These are phyloP conservation scores for Rhodotorula sp. DNA, from an alignment of 1,284 basidiomycete species.

Conservation along the genomic window DNA sequence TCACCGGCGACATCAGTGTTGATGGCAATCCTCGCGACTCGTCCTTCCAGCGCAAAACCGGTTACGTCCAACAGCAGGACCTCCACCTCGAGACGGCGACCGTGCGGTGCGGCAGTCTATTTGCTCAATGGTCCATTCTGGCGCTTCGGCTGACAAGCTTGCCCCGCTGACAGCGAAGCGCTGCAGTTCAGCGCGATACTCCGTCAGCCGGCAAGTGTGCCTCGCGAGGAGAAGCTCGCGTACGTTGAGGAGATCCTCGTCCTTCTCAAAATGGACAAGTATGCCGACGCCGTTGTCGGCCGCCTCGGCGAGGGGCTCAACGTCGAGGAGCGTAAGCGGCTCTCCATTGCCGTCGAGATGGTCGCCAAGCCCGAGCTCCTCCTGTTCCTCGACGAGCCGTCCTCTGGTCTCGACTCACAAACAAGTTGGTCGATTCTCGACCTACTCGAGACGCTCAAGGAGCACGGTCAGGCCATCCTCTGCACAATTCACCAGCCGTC, in stretches of 20 bases:
- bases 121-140: neutral
- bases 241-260: conserved; percentile 76
- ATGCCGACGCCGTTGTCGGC: conserved; percentile 73
- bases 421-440: conserved; percentile 81
- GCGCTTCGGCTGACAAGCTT: conserved; percentile 40
- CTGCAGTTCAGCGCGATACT: conserved; percentile 76
- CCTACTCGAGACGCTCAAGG: conserved; percentile 73
- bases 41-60: conserved; percentile 71
- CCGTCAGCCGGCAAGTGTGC: conserved; percentile 69
- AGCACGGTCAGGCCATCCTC: conserved; percentile 72
- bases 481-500: conserved; percentile 68
- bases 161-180: conserved; percentile 71
- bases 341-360: conserved; percentile 71
- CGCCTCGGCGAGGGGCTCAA: conserved; percentile 59
- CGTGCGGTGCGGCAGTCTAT: neutral
- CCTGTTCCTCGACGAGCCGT: conserved; percentile 71
- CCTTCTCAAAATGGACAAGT: conserved; percentile 71
- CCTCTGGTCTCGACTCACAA: conserved; percentile 71
- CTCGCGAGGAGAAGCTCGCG: conserved; percentile 70
- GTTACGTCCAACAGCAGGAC: conserved; percentile 54
- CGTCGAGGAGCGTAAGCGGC: conserved; percentile 74
- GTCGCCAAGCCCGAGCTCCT: conserved; percentile 71
- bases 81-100: conserved; percentile 56
- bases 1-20: conserved; percentile 74
- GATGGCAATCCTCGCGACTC: conserved; percentile 69